Base-by-base conservation (phyloP, 139 green algal genomes). In the Chlorella ohadii region DNA sequence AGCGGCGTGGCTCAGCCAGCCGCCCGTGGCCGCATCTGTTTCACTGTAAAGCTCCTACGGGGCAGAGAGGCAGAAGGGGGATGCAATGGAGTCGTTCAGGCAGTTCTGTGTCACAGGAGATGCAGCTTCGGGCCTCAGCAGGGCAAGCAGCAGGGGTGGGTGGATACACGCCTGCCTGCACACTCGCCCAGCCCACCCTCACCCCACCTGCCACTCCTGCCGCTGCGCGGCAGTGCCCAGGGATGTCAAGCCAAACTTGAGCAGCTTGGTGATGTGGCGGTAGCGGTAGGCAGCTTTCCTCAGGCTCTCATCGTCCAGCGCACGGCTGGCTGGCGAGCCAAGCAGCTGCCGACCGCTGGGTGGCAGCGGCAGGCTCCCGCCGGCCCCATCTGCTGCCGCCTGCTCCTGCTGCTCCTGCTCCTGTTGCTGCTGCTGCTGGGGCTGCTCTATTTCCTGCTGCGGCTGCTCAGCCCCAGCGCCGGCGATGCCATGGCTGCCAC, bases 1-100 rank as follows among this genome's bases (percentile, higher is more conserved):
- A 1, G 16, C 47, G 1, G 78, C 84, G 31, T 87, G 78, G 23
- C 36, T 65, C 19, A 91, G 82, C 89, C 89, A 92, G 67, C 87
- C 84, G 7, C 72, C 47, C 9, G 79, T 88, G 33, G 83, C 41
- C 3, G 79, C 66, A 64, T 92, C 87, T 11, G 87, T 87, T 34
- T 84, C 82, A 16, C 85, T 59, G 23, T 83, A 90, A 66, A 92
- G 77, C 25, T 55, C 34, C 73, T 83, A 73, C 73, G 27, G 19
- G 19, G 36, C 36, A 61, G 44, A n/a, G 17, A 31, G 70, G 70
- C 68, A 75, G 36, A 34, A 56, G 71, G 22, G 22, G 61, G 27
- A 34, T n/a, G n/a, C n/a, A n/a, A n/a, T n/a, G n/a, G n/a, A n/a
- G n/a, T n/a, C n/a, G n/a, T n/a, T n/a, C n/a, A n/a, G n/a, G n/a